phyloP scores from a whole-genome alignment of 2,329 filamentous ascomycete genomes.

The Diaporthe nobilis region DNA sequence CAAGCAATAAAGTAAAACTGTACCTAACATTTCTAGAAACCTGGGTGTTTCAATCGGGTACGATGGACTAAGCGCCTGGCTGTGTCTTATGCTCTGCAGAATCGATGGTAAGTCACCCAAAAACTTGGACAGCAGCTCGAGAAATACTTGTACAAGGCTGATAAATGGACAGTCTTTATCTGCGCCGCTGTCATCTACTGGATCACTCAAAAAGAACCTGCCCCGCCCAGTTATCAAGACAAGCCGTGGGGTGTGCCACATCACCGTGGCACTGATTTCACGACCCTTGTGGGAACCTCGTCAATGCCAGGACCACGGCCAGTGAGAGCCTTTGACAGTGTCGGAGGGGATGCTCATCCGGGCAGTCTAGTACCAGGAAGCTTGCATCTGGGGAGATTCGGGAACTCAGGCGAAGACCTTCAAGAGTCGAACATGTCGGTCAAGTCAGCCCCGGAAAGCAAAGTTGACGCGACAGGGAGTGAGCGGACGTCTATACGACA shows the following conservation, averaged over 20 bases:
- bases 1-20: background rate
- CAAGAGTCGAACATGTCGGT: background rate
- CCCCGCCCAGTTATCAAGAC: background rate
- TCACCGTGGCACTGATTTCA: background rate
- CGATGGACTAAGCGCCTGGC: background rate
- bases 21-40: background rate
- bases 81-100: constrained; percentile 21
- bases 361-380: constrained; percentile 11
- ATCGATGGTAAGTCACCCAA: background rate
- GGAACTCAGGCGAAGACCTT: background rate
- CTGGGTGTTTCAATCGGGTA: background rate
- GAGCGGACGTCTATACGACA: background rate
- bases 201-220: constrained; percentile 12
- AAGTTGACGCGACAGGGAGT: background rate
- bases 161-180: background rate
- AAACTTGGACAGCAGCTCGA: background rate
- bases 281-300: constrained; percentile 2
- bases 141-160: background rate
- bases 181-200: constrained; percentile 13
- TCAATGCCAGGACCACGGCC: constrained; percentile 8
- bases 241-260: constrained; percentile 11
- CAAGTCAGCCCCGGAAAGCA: constrained; percentile 11
- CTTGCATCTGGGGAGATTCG: constrained; percentile 1
- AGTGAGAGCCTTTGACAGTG: background rate
- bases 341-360: background rate